phyloP scores from a whole-genome alignment of 129 eudicot genomes.

The Chrysanthemum seticuspe region DNA sequence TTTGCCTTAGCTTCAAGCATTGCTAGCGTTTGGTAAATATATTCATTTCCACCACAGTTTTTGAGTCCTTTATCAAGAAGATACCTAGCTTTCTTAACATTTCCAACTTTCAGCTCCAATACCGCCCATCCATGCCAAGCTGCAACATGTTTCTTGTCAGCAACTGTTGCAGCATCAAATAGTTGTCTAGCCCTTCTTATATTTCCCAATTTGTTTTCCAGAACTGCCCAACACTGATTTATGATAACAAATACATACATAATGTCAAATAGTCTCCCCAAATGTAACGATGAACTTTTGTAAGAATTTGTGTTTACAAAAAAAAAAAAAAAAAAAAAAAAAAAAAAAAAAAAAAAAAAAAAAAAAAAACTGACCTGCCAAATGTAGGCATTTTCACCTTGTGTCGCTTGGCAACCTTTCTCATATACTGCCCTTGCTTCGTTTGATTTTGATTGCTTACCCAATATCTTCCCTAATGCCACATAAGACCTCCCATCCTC shows the following conservation, averaged over 20 bases:
- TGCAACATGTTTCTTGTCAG: constrained; percentile 88
- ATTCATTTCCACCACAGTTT: constrained; percentile 84
- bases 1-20: constrained; percentile 89
- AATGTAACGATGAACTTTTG: background rate
- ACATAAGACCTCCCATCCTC: constrained; percentile 96
- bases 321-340: too few relatives aligned
- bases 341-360: too few relatives aligned
- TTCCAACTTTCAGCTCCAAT: constrained; percentile 81
- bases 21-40: constrained; percentile 88
- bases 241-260: constrained; percentile 22
- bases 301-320: too few relatives aligned
- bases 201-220: constrained; percentile 86
- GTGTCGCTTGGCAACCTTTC: constrained; percentile 97
- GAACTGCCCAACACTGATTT: constrained; percentile 91
- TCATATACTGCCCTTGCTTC: constrained; percentile 93
- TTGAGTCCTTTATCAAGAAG: constrained; percentile 83
- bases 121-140: constrained; percentile 99
- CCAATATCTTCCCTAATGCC: constrained; percentile 75
- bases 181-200: constrained; percentile 77
- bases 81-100: constrained; percentile 77
- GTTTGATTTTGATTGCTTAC: constrained; percentile 69
- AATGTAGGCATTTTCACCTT: constrained; percentile 94
- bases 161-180: constrained; percentile 99
- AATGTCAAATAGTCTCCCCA: background rate
- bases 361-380: constrained; percentile 76